Percentiles rank a stretch among this genome's conserved stretches.
Evolutionary conservation across 345 rosid genomes (phyloP).

Genomic region (Arabidopsis suecica): DNA sequence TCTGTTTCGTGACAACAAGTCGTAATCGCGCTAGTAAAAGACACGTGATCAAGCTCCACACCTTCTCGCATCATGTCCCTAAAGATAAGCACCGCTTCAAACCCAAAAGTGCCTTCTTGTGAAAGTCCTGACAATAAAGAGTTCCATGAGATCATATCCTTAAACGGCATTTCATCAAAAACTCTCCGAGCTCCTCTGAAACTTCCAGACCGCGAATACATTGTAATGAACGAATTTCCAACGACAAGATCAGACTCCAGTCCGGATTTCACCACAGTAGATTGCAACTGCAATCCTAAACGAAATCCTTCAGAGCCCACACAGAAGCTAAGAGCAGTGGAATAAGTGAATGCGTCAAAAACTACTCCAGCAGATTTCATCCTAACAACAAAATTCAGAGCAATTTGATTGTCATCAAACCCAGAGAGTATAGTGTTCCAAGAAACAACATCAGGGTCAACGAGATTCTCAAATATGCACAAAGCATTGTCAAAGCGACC

Average conservation of each 20-base stretch:
- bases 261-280: constrained; percentile 57
- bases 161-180: constrained; percentile 67
- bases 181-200: constrained; percentile 62
- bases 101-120: constrained; percentile 61
- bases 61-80: constrained; percentile 66
- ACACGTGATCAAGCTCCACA: constrained; percentile 78
- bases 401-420: constrained; percentile 55
- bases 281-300: constrained; percentile 78
- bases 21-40: constrained; percentile 75
- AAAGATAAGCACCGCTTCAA: constrained; percentile 62
- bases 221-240: constrained; percentile 76
- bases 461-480: constrained; percentile 66
- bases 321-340: constrained; percentile 67
- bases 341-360: constrained; percentile 68
- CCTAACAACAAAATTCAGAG: constrained; percentile 57
- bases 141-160: constrained; percentile 87
- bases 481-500: constrained; percentile 58
- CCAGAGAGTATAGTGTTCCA: constrained; percentile 95
- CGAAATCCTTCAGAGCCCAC: constrained; percentile 57
- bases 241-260: constrained; percentile 64
- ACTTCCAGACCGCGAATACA: constrained; percentile 67
- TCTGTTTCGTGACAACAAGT: constrained; percentile 75
- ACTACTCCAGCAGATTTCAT: constrained; percentile 58
- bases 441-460: constrained; percentile 74
- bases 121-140: constrained; percentile 82